Conservation (phyloP, 768 basidiomycete genomes). For the Gelatoporia subvermispora region DNA sequence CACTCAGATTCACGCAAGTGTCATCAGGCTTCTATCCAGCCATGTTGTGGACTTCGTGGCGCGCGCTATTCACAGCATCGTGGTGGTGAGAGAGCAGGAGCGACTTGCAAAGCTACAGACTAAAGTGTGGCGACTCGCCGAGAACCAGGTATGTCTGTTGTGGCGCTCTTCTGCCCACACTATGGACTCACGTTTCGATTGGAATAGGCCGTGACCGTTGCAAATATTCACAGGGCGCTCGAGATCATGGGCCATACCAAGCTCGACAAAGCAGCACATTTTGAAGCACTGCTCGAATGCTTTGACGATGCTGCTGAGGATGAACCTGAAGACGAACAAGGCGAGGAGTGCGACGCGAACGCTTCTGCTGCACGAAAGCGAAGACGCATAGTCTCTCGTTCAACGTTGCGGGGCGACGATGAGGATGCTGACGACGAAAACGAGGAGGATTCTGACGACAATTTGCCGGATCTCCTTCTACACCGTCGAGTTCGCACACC, state of each 20-base stretch:
- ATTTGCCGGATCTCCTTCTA: slow-evolving; percentile 6
- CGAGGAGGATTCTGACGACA: slow-evolving; percentile 10
- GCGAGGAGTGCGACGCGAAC: not conserved
- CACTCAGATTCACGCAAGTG: slow-evolving; percentile 40
- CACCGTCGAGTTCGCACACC: slow-evolving; percentile 33
- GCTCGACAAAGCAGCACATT: slow-evolving; percentile 36
- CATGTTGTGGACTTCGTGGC: slow-evolving; percentile 48
- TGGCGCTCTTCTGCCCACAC: not conserved
- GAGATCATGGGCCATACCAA: slow-evolving; percentile 39
- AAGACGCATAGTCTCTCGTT: too few species aligned
- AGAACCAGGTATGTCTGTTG: slow-evolving; percentile 35
- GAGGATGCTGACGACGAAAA: slow-evolving; percentile 7
- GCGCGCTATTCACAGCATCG: slow-evolving; percentile 43
- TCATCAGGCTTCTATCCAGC: slow-evolving; percentile 41
- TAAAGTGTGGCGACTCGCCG: slow-evolving; percentile 51
- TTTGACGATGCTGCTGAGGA: slow-evolving; percentile 7
- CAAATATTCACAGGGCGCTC: slow-evolving; percentile 45
- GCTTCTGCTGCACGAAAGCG: not conserved
- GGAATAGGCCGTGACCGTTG: slow-evolving; percentile 34
- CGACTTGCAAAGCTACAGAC: slow-evolving; percentile 49
- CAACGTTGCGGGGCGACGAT: slow-evolving; percentile 6
- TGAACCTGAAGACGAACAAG: slow-evolving; percentile 8
- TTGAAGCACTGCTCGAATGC: slow-evolving; percentile 28
- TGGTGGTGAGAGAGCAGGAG: slow-evolving; percentile 58
- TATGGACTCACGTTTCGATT: not conserved